Evolutionary conservation across 306 rosid genomes (phyloP).

Genomic region (Neltuma alba): DNA sequence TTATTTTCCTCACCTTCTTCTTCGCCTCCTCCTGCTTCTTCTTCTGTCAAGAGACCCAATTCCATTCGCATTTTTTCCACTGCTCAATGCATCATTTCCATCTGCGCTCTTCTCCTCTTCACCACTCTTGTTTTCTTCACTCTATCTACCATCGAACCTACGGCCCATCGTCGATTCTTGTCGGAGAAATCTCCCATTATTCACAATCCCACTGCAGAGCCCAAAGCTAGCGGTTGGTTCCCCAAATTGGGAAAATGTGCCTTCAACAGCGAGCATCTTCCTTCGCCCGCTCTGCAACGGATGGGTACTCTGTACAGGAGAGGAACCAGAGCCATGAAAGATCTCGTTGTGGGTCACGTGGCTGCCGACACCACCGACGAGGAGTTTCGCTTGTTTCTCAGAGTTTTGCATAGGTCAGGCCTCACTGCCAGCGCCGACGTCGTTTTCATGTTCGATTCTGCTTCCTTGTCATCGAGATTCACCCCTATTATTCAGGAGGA

Average conservation of each 20-base stretch:
- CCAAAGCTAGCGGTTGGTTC: conserved; percentile 28
- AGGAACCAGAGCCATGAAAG: conserved; percentile 78
- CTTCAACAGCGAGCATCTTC: not conserved
- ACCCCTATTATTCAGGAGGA: conserved; percentile 53
- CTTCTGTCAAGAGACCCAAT: conserved; percentile 27
- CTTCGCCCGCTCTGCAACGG: conserved; percentile 55
- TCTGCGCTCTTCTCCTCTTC: conserved; percentile 75
- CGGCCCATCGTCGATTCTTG: conserved; percentile 42
- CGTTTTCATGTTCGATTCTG: conserved; percentile 60
- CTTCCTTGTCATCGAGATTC: conserved; percentile 36
- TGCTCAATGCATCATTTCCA: conserved; percentile 78
- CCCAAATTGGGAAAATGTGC: not conserved
- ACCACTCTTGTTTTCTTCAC: conserved; percentile 83
- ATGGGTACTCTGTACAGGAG: conserved; percentile 79
- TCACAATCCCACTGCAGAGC: not conserved
- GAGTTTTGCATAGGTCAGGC: conserved; percentile 68
- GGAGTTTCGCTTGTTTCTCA: conserved; percentile 66
- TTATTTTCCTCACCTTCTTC: conserved; percentile 35
- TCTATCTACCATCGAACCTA: conserved; percentile 81
- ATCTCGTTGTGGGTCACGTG: conserved; percentile 75
- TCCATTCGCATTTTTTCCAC: conserved; percentile 48
- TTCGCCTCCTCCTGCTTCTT: not conserved
- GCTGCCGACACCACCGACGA: conserved; percentile 48
- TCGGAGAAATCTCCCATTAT: conserved; percentile 15
- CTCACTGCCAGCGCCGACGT: conserved; percentile 71